Conservation (phyloP, 441 rosid species). For the Corymbia citriodora region DNA sequence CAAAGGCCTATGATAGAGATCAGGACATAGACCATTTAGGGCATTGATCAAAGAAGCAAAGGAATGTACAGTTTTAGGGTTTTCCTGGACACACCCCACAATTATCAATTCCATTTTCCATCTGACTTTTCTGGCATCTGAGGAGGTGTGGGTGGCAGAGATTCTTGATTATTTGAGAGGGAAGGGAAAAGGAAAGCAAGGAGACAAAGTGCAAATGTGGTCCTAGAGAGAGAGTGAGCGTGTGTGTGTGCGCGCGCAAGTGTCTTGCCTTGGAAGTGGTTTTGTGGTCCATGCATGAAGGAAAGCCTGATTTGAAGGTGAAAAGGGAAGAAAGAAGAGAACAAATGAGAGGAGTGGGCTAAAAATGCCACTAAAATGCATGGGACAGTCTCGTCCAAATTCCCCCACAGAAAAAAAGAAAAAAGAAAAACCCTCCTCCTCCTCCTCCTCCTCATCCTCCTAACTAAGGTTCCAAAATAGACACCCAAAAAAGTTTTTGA, state of each 20-base stretch:
- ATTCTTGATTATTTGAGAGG: not conserved
- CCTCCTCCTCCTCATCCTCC: not conserved
- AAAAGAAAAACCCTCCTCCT: not conserved
- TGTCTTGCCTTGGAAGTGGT: not conserved
- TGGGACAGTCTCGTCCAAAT: constrained; percentile 3
- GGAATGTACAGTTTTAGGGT: not conserved
- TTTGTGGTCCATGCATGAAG: constrained; percentile 10
- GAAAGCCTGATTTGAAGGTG: constrained; percentile 28
- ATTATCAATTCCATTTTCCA: not conserved
- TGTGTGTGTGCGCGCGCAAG: not conserved
- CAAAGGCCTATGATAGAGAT: not conserved
- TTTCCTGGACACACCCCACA: not conserved
- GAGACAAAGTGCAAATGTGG: constrained; percentile 27
- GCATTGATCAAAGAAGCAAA: not conserved
- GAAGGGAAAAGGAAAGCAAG: not conserved
- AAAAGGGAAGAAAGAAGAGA: not conserved
- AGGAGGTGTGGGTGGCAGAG: not conserved
- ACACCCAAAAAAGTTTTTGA: not conserved
- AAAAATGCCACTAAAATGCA: not conserved
- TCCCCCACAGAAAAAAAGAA: not conserved
- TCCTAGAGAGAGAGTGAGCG: constrained; percentile 23
- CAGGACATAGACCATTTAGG: not conserved
- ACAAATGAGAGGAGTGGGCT: not conserved
- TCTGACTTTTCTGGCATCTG: not conserved
- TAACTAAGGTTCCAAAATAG: not conserved